These are phyloP conservation scores for Pelargonium nanum DNA, from an alignment of 345 rosid species.

Conservation along the genomic window DNA sequence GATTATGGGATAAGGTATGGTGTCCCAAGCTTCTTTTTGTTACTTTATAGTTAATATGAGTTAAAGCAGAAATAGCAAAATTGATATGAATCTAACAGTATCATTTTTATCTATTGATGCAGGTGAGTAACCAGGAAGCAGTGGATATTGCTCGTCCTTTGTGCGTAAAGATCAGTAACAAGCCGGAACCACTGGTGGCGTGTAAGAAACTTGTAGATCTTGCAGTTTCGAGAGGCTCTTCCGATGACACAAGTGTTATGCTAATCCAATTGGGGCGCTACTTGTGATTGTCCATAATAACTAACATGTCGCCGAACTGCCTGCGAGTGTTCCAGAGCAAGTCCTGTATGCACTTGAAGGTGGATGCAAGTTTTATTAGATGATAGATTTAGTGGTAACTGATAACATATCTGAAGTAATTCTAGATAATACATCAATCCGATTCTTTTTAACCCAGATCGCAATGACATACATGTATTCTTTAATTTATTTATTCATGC, in stretches of 20 bases:
- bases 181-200: conserved; percentile 38
- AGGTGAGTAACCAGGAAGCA: conserved; percentile 91
- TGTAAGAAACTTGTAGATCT: conserved; percentile 74
- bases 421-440: no score
- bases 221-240: conserved; percentile 52
- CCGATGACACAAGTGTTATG: conserved; percentile 72
- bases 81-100: background rate
- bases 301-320: no score
- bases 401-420: no score
- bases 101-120: conserved; percentile 5
- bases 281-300: conserved; percentile 7
- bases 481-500: no score
- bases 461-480: no score
- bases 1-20: conserved; percentile 90
- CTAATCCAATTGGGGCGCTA: conserved; percentile 40
- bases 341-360: no score
- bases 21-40: background rate
- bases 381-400: no score
- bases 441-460: no score
- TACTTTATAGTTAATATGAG: background rate
- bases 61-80: background rate
- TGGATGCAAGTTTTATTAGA: no score
- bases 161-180: conserved; percentile 23
- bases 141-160: conserved; percentile 57
- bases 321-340: no score